Percentiles rank a stretch among this genome's conserved stretches.
Conservation (phyloP, 805 yeast species). For the Yarrowia sp. region DNA sequence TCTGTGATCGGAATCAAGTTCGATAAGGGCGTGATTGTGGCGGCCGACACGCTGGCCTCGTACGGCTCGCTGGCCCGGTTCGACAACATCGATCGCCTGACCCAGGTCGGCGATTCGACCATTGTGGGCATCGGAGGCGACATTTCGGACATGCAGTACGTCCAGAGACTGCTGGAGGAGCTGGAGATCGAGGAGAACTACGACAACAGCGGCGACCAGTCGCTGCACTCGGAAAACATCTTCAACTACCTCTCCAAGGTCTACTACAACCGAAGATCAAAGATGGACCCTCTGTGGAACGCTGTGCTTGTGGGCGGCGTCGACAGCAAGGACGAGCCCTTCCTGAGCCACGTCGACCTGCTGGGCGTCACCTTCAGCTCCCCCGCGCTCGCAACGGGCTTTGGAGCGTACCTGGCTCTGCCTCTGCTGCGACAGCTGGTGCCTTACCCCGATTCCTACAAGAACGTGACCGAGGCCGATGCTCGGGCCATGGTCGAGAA, state of each 20-base stretch:
- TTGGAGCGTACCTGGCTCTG: constrained; percentile 90
- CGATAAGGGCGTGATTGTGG: constrained; percentile 84
- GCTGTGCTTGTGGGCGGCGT: constrained; percentile 88
- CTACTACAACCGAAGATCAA: constrained; percentile 81
- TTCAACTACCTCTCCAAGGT: constrained; percentile 84
- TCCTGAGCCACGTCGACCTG: constrained; percentile 81
- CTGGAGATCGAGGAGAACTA: constrained; percentile 76
- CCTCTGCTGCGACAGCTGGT: constrained; percentile 85
- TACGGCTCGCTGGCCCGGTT: constrained; percentile 92
- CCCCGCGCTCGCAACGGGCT: constrained; percentile 91
- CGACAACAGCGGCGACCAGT: constrained; percentile 62
- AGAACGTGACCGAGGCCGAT: constrained; percentile 63
- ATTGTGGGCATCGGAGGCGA: constrained; percentile 95
- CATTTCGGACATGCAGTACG: constrained; percentile 85
- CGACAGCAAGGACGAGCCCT: constrained; percentile 66
- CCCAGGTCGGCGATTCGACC: constrained; percentile 79
- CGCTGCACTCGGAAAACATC: constrained; percentile 76
- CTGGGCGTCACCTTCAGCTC: constrained; percentile 88
- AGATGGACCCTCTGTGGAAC: constrained; percentile 97
- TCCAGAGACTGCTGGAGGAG: constrained; percentile 71
- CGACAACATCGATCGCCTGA: constrained; percentile 77
- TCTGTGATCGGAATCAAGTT: constrained; percentile 90
- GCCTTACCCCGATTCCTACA: constrained; percentile 73
- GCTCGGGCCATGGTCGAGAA: constrained; percentile 77
- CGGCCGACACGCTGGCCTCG: constrained; percentile 89